Evolutionary conservation across 2,329 filamentous ascomycete species (phyloP).

Genomic region (Orbilia blumenaviensis): DNA sequence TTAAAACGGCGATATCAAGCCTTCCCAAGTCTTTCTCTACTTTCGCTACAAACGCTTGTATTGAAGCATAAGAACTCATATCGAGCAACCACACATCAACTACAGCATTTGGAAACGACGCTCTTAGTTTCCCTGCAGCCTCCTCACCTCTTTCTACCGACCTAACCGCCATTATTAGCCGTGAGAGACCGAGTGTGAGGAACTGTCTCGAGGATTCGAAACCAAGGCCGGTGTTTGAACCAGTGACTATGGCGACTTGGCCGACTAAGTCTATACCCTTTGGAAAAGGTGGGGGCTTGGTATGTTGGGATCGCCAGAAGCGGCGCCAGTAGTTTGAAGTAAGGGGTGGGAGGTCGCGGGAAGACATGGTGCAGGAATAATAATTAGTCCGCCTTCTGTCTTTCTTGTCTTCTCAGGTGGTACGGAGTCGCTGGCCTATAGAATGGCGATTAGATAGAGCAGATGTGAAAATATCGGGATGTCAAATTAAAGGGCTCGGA

Average conservation of each 20-base stretch:
- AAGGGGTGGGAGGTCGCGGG: constrained; percentile 29
- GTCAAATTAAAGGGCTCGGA: too few relatives aligned
- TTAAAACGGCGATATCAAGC: constrained; percentile 64
- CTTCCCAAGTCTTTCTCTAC: constrained; percentile 60
- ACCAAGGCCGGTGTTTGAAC: constrained; percentile 65
- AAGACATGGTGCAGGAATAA: background rate
- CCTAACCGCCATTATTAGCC: constrained; percentile 65
- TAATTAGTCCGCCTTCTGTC: too few relatives aligned
- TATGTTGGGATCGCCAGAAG: constrained; percentile 45
- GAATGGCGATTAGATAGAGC: background rate
- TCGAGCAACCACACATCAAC: constrained; percentile 67
- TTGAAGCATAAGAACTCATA: constrained; percentile 64
- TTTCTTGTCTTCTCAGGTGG: too few relatives aligned
- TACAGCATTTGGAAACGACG: constrained; percentile 60
- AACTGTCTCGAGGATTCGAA: constrained; percentile 63
- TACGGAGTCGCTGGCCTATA: background rate
- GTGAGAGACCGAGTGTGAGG: constrained; percentile 61
- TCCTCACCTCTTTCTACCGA: constrained; percentile 62
- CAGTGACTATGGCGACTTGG: constrained; percentile 64
- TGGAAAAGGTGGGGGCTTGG: constrained; percentile 23
- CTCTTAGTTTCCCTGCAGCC: constrained; percentile 60
- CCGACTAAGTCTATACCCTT: constrained; percentile 15
- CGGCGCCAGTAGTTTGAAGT: constrained; percentile 51
- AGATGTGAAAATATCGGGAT: background rate
- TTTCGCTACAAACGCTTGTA: constrained; percentile 62